These are phyloP conservation scores for Hypomontagnella monticulosa DNA, from an alignment of 495 filamentous ascomycete genomes.

Conservation along the genomic window DNA sequence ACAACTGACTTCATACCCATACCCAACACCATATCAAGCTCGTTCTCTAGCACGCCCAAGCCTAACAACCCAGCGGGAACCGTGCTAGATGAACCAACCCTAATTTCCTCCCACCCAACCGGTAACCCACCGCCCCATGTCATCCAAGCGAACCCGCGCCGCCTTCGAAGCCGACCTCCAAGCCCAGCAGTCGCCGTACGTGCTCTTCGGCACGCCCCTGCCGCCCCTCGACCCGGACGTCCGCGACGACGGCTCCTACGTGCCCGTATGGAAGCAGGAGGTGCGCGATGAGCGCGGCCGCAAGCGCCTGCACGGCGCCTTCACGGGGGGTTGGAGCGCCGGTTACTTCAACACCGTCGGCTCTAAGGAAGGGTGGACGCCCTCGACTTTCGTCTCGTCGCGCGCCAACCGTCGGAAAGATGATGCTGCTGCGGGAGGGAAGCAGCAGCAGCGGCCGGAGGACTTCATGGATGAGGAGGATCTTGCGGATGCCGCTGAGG, in stretches of 20 bases:
- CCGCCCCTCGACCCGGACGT: conserved; percentile 79
- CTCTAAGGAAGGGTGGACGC: conserved; percentile 97
- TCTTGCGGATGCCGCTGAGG: conserved; percentile 84
- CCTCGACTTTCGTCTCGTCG: conserved; percentile 90
- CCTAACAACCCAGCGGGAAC: neutral
- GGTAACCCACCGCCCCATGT: conserved; percentile 61
- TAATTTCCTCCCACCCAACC: neutral
- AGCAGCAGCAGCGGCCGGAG: conserved; percentile 73
- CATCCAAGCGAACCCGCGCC: conserved; percentile 80
- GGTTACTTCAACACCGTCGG: conserved; percentile 99
- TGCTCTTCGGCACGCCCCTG: conserved; percentile 85
- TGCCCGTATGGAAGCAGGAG: conserved; percentile 97
- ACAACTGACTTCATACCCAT: neutral
- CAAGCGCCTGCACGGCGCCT: conserved; percentile 93
- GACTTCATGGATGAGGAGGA: conserved; percentile 99
- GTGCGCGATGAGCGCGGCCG: conserved; percentile 92
- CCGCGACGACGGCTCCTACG: conserved; percentile 92
- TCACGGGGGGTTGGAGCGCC: conserved; percentile 96
- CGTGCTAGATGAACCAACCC: neutral
- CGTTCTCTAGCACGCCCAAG: neutral
- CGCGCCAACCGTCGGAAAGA: conserved; percentile 81
- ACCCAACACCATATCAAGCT: too few relatives aligned
- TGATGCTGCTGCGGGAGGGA: conserved; percentile 52
- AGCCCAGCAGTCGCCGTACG: conserved; percentile 78
- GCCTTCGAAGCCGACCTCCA: conserved; percentile 81